Evolutionary conservation across 2,329 filamentous ascomycete genomes (phyloP).

Genomic region (Lecanicillium sp.): DNA sequence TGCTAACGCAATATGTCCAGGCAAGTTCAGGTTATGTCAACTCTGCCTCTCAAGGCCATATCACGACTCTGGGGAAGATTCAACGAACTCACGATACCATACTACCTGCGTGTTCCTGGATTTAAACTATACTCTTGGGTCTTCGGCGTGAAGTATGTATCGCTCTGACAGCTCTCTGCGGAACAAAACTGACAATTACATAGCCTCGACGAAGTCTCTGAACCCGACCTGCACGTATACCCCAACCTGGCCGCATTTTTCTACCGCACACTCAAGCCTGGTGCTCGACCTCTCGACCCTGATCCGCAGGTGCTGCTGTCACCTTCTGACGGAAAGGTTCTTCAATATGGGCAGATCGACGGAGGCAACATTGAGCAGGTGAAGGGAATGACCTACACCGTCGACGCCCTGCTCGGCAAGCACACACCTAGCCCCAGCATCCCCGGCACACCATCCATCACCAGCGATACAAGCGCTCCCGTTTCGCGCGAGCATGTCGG

Average conservation of each 20-base stretch:
- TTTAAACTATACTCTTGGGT: constrained; percentile 88
- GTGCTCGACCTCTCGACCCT: constrained; percentile 75
- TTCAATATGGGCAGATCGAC: constrained; percentile 89
- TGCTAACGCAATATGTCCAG: constrained; percentile 25
- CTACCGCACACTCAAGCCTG: constrained; percentile 89
- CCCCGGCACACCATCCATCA: constrained; percentile 27
- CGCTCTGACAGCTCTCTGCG: neutral
- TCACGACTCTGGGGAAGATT: constrained; percentile 86
- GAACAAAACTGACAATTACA: neutral
- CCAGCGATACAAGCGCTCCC: constrained; percentile 19
- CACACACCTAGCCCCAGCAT: constrained; percentile 52
- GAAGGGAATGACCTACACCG: constrained; percentile 95
- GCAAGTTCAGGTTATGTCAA: constrained; percentile 93
- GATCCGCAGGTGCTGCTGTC: constrained; percentile 75
- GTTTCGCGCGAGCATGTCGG: constrained; percentile 29
- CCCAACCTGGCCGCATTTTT: constrained; percentile 96
- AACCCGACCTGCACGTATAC: constrained; percentile 82
- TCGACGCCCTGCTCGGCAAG: constrained; percentile 83
- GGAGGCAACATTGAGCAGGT: constrained; percentile 96
- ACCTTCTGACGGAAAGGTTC: constrained; percentile 81
- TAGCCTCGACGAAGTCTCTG: constrained; percentile 76
- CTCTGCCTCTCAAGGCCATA: constrained; percentile 81
- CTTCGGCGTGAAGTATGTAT: constrained; percentile 71
- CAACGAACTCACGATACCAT: constrained; percentile 83
- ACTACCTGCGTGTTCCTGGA: constrained; percentile 79